Percentiles rank a stretch among this genome's conserved stretches.
These are phyloP conservation scores for Phytophthora sp. DNA, from an alignment of 352 stramenopile species.

Conservation along the genomic window DNA sequence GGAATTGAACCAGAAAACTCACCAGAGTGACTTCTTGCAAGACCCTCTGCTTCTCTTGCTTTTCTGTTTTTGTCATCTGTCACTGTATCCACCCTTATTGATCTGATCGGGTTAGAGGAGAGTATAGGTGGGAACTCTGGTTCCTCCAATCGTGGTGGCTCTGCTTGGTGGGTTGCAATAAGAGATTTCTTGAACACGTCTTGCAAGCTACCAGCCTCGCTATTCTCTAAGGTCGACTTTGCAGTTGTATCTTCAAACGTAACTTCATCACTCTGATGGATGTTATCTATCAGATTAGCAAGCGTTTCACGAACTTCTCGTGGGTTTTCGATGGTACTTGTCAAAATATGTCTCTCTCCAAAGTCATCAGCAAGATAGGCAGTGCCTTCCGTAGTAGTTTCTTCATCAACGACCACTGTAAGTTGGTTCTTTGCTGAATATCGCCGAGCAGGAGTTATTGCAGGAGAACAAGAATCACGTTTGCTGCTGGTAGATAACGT, in stretches of 20 bases:
- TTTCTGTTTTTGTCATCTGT: background rate
- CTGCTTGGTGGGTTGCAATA: background rate
- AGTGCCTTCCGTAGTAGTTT: background rate
- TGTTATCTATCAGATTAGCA: constrained; percentile 7
- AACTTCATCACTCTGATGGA: background rate
- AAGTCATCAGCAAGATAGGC: constrained; percentile 1
- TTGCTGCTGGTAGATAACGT: background rate
- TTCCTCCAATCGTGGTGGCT: background rate
- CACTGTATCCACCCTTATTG: constrained; percentile 1
- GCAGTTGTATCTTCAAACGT: too few relatives aligned
- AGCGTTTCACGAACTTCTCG: constrained; percentile 4
- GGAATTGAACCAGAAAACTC: background rate
- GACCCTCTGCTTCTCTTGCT: background rate
- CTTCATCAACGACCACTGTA: constrained; percentile 28
- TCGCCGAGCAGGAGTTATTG: constrained; percentile 4
- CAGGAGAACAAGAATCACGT: background rate
- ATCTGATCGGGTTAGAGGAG: background rate
- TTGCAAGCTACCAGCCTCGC: background rate
- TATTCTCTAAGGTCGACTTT: background rate
- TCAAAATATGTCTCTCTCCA: background rate
- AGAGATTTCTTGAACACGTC: too few relatives aligned
- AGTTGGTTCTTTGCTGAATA: constrained; percentile 35
- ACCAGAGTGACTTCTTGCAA: constrained; percentile 1
- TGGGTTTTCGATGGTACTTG: background rate
- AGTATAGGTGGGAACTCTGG: background rate